Evolutionary conservation across 192 early-diverging fungal genomes (phyloP).

Genomic region (Mortierella antarctica): DNA sequence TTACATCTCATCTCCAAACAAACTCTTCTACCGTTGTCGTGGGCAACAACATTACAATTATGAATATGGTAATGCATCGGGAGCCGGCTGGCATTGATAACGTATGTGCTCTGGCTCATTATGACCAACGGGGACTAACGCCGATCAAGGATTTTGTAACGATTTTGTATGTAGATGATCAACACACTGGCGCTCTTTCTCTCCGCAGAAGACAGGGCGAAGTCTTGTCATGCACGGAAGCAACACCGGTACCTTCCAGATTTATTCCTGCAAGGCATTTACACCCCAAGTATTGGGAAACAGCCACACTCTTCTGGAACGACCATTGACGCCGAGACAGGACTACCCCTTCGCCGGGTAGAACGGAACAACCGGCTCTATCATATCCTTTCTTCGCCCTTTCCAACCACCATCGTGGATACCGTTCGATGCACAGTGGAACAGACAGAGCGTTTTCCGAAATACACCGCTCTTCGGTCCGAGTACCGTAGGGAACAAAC

Average conservation of each 20-base stretch:
- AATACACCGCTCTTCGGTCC: conserved; percentile 21
- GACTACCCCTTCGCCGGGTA: conserved; percentile 30
- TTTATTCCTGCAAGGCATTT: conserved; percentile 61
- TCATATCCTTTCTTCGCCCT: conserved; percentile 57
- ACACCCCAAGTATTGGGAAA: conserved; percentile 53
- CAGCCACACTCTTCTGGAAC: conserved; percentile 10
- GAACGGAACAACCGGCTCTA: conserved; percentile 46
- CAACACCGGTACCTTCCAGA: conserved; percentile 62
- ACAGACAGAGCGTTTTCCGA: conserved; percentile 56
- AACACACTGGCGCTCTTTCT: conserved; percentile 64
- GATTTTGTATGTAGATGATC: conserved; percentile 53
- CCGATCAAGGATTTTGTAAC: background rate
- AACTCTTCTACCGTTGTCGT: conserved; percentile 60
- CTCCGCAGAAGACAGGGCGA: conserved; percentile 57
- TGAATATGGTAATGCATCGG: conserved; percentile 60
- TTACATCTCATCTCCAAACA: conserved; percentile 64
- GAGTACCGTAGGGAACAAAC: conserved; percentile 48
- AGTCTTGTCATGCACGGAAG: conserved; percentile 64
- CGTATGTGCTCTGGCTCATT: background rate
- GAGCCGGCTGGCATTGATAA: background rate
- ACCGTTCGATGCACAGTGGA: conserved; percentile 54
- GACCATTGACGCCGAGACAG: conserved; percentile 21
- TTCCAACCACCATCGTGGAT: conserved; percentile 63
- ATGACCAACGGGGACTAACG: background rate
- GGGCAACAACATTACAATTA: conserved; percentile 61